phyloP scores from a whole-genome alignment of 108 stramenopile species.

The Nitzschia putrida region DNA sequence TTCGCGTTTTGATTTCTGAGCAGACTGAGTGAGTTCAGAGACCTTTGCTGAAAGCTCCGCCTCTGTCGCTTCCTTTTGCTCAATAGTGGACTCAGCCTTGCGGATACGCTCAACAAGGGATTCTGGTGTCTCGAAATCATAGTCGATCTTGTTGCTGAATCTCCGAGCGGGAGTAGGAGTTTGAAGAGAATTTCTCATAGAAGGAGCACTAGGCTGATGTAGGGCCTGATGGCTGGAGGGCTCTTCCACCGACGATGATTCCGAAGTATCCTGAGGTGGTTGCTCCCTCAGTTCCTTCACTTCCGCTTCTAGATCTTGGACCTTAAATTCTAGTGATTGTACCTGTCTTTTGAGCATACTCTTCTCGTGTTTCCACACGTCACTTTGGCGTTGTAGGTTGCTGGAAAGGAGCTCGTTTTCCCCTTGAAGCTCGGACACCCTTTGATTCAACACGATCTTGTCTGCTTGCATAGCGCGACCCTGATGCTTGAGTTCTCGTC shows the following conservation, averaged over 20 bases:
- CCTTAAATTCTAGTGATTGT: background rate
- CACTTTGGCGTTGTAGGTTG: background rate
- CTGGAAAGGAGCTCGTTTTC: background rate
- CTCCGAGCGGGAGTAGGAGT: background rate
- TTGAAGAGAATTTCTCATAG: no score
- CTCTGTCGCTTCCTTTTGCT: conserved; percentile 3
- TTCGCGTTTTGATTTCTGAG: background rate
- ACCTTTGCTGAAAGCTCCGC: background rate
- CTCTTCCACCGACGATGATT: background rate
- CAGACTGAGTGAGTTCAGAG: background rate
- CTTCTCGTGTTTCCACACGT: conserved; percentile 5
- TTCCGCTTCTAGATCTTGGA: background rate
- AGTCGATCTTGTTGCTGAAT: background rate
- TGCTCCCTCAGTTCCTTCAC: background rate
- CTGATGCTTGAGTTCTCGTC: background rate
- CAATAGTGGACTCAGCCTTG: background rate
- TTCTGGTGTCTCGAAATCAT: background rate
- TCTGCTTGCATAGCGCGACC: background rate
- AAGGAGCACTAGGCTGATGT: background rate
- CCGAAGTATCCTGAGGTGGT: background rate
- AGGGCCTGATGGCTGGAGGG: background rate
- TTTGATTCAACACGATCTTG: background rate
- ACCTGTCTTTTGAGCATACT: background rate
- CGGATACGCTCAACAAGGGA: conserved; percentile 1
- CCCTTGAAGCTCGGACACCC: background rate